Evolutionary conservation across 73 alveolate genomes (phyloP).

Genomic region (Paramecium caudatum): DNA sequence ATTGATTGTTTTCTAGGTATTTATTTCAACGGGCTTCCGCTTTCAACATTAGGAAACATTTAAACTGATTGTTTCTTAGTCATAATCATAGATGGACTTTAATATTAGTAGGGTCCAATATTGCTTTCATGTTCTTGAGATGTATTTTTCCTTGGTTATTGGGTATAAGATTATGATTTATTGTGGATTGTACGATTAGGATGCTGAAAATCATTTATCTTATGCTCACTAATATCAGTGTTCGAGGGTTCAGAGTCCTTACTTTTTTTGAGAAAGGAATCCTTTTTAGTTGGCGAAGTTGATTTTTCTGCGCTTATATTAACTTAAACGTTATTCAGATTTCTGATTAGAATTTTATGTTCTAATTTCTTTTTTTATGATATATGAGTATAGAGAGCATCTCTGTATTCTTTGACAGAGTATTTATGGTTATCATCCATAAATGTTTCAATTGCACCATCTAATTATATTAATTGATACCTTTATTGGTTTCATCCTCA

Average conservation of each 20-base stretch:
- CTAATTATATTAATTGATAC: background rate
- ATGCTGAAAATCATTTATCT: background rate
- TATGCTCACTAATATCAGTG: slow-evolving; percentile 62
- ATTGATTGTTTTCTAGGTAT: slow-evolving; percentile 27
- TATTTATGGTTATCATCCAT: slow-evolving; percentile 64
- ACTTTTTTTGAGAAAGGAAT: background rate
- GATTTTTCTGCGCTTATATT: slow-evolving; percentile 65
- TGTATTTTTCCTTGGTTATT: background rate
- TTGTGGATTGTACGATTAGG: background rate
- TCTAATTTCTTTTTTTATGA: slow-evolving; percentile 21
- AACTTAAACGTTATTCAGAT: background rate
- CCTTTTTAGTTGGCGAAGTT: slow-evolving; percentile 57
- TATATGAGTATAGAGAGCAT: slow-evolving; percentile 18
- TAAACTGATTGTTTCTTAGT: background rate
- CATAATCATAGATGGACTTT: slow-evolving; percentile 18
- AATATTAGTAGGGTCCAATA: background rate
- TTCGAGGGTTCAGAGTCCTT: slow-evolving; percentile 63
- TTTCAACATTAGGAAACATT: slow-evolving; percentile 27
- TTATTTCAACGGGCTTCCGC: slow-evolving; percentile 11
- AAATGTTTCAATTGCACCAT: background rate
- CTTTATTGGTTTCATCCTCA: slow-evolving; percentile 29
- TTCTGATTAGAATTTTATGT: slow-evolving; percentile 8
- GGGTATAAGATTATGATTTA: slow-evolving; percentile 16
- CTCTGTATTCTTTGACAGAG: slow-evolving; percentile 11
- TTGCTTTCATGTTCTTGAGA: background rate